phyloP scores from a whole-genome alignment of 2,329 filamentous ascomycete genomes.

The Aspergillus novoparasiticus region DNA sequence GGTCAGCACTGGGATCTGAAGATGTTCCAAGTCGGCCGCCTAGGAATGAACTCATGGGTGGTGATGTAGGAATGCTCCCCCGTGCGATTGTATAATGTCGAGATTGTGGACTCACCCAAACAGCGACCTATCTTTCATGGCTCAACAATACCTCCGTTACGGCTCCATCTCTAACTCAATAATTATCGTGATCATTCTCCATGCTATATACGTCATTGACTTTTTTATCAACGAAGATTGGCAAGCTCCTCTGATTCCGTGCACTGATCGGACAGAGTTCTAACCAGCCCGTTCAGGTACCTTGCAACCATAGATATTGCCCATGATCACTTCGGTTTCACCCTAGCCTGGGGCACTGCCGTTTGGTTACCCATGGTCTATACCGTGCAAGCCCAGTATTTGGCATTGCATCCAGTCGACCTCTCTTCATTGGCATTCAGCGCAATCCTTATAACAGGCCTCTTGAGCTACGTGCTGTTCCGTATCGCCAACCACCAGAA shows the following conservation, averaged over 20 bases:
- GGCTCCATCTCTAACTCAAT: slow-evolving; percentile 6
- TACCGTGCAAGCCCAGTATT: slow-evolving; percentile 53
- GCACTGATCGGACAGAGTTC: background rate
- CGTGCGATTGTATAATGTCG: too few species aligned
- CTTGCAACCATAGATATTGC: slow-evolving; percentile 47
- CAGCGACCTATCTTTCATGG: slow-evolving; percentile 10
- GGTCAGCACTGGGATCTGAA: background rate
- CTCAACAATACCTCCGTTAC: slow-evolving; percentile 1
- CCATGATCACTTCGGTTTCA: slow-evolving; percentile 49
- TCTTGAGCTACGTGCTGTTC: slow-evolving; percentile 5
- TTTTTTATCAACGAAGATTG: slow-evolving; percentile 55
- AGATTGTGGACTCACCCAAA: background rate
- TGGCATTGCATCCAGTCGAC: slow-evolving; percentile 45
- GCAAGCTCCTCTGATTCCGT: slow-evolving; percentile 26
- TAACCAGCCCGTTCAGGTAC: slow-evolving; percentile 1
- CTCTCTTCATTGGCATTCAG: background rate
- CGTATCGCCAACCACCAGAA: slow-evolving; percentile 9
- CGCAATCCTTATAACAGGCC: background rate
- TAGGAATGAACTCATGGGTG: background rate
- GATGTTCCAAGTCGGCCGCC: background rate
- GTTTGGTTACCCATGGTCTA: slow-evolving; percentile 52
- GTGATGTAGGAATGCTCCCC: background rate
- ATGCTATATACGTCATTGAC: slow-evolving; percentile 50
- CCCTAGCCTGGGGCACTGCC: slow-evolving; percentile 50
- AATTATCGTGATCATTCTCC: slow-evolving; percentile 48